phyloP scores from a whole-genome alignment of 2,329 filamentous ascomycete genomes.

The Cladophialophora immunda region DNA sequence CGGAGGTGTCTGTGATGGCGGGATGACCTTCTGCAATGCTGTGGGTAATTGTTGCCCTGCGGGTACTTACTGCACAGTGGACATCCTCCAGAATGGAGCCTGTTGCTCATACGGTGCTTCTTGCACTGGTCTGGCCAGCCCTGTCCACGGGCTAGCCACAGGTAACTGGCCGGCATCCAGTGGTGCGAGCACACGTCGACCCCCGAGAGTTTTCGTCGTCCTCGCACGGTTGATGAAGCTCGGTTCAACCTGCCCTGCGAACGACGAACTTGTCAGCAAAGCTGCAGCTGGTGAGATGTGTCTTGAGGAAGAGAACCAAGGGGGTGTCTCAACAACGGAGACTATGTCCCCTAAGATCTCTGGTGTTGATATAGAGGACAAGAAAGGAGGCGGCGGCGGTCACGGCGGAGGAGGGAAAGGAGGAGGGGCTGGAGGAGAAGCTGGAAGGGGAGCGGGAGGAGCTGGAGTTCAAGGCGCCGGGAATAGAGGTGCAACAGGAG shows the following conservation, averaged over 20 bases:
- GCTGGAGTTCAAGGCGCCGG: not conserved
- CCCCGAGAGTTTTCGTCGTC: not conserved
- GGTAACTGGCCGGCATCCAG: not conserved
- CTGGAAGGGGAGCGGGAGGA: not conserved
- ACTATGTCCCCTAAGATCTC: not conserved
- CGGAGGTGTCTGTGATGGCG: not conserved
- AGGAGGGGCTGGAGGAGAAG: not conserved
- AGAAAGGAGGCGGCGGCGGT: conserved; percentile 8
- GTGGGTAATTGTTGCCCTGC: not conserved
- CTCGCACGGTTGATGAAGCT: not conserved
- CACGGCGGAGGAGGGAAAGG: not conserved
- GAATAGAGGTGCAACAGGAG: not conserved
- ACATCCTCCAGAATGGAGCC: not conserved
- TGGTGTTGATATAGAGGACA: not conserved
- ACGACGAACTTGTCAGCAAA: not conserved
- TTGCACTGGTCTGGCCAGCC: conserved; percentile 9
- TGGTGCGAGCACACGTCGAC: not conserved
- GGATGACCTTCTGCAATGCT: not conserved
- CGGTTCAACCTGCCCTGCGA: not conserved
- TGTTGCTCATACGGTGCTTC: conserved; percentile 10
- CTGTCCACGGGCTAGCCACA: not conserved
- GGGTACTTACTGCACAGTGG: conserved; percentile 10
- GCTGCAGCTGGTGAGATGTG: not conserved
- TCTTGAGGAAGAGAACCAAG: not conserved
- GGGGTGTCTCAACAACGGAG: not conserved